phyloP scores from a whole-genome alignment of 2,329 filamentous ascomycete genomes.

The Colletotrichum tamarilloi region DNA sequence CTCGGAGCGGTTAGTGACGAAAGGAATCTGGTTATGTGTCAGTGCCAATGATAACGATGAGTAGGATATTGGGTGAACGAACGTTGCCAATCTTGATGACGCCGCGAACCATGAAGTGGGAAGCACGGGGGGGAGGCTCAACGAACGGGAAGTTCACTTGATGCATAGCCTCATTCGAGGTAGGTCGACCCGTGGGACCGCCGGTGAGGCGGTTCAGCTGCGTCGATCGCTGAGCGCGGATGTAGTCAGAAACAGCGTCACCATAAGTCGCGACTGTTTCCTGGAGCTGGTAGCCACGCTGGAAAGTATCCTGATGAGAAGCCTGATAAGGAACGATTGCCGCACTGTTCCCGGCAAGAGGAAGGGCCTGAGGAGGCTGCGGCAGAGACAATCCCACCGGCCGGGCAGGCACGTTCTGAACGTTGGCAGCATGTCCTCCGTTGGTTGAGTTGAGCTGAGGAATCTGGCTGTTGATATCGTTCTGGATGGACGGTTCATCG shows the following conservation, averaged over 20 bases:
- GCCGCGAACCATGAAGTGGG: slow-evolving; percentile 42
- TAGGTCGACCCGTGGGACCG: slow-evolving; percentile 47
- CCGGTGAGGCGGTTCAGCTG: slow-evolving; percentile 51
- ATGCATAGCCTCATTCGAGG: slow-evolving; percentile 48
- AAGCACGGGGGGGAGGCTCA: slow-evolving; percentile 46
- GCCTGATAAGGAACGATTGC: slow-evolving; percentile 21
- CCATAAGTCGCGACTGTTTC: not conserved
- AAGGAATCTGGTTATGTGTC: slow-evolving; percentile 62
- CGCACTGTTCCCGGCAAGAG: not conserved
- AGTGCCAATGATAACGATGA: not conserved
- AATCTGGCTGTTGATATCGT: not conserved
- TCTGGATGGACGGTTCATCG: not conserved
- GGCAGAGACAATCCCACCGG: not conserved
- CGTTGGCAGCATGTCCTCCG: not conserved
- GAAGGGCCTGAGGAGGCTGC: not conserved
- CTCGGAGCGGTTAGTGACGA: slow-evolving; percentile 62
- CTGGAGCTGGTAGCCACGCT: slow-evolving; percentile 1
- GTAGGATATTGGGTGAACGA: slow-evolving; percentile 37
- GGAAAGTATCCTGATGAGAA: not conserved
- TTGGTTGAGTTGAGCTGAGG: not conserved
- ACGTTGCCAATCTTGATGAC: slow-evolving; percentile 65
- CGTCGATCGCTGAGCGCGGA: slow-evolving; percentile 46
- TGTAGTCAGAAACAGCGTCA: slow-evolving; percentile 34
- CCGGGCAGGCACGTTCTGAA: not conserved
- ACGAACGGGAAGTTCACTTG: slow-evolving; percentile 59